Evolutionary conservation across 2,329 filamentous ascomycete species (phyloP).

Genomic region (Lachnellula suecica): DNA sequence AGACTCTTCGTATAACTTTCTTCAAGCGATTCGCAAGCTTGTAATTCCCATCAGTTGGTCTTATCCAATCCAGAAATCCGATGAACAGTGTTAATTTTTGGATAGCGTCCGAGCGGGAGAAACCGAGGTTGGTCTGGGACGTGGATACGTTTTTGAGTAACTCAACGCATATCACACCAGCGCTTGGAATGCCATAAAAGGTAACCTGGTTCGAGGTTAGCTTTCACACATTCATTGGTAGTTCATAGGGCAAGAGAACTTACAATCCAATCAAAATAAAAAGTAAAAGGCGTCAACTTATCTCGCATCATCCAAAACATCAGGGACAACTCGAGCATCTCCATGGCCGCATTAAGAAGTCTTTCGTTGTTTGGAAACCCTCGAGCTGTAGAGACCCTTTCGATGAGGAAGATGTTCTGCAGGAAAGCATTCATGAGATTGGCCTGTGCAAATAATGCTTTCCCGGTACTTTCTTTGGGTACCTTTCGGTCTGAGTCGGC

Average conservation of each 20-base stretch:
- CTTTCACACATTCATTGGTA: neutral
- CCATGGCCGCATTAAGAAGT: slow-evolving; percentile 27
- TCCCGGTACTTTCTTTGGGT: slow-evolving; percentile 20
- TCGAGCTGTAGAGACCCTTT: slow-evolving; percentile 26
- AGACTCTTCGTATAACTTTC: slow-evolving; percentile 23
- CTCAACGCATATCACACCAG: slow-evolving; percentile 30
- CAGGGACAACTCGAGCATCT: slow-evolving; percentile 27
- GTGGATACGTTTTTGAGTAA: slow-evolving; percentile 22
- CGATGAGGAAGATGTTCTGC: slow-evolving; percentile 30
- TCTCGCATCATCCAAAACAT: slow-evolving; percentile 31
- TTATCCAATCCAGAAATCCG: slow-evolving; percentile 31
- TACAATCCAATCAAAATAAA: slow-evolving; percentile 30
- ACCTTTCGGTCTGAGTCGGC: slow-evolving; percentile 7
- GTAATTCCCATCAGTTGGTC: slow-evolving; percentile 31
- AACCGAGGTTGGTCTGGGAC: slow-evolving; percentile 12
- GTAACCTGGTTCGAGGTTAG: slow-evolving; percentile 9
- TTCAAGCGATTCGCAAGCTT: slow-evolving; percentile 23
- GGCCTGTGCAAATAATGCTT: slow-evolving; percentile 20
- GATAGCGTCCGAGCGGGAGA: slow-evolving; percentile 28
- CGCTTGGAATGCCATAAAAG: slow-evolving; percentile 28
- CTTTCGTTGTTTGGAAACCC: slow-evolving; percentile 21
- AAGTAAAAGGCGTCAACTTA: slow-evolving; percentile 20
- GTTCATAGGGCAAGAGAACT: slow-evolving; percentile 1
- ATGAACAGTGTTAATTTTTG: slow-evolving; percentile 32
- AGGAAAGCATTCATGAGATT: slow-evolving; percentile 22